phyloP scores from a whole-genome alignment of 108 stramenopile genomes.

The Cyclostephanos invisitatus region DNA sequence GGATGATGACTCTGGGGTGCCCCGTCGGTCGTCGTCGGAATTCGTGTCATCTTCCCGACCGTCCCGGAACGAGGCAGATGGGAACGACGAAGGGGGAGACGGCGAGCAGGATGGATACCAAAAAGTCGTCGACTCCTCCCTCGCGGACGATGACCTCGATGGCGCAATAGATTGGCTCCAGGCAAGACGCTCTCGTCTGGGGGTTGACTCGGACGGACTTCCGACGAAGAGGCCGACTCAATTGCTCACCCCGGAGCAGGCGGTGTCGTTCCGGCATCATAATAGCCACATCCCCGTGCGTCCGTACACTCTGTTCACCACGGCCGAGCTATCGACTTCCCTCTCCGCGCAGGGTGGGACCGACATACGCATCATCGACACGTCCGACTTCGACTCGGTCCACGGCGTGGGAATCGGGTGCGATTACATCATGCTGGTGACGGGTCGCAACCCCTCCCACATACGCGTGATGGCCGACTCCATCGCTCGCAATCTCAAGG shows the following conservation, averaged over 20 bases:
- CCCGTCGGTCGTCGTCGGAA: slow-evolving; percentile 16
- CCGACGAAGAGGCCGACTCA: slow-evolving; percentile 11
- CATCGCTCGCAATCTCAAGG: slow-evolving; percentile 71
- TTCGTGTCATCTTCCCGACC: slow-evolving; percentile 28
- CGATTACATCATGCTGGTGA: slow-evolving; percentile 50
- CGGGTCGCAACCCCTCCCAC: slow-evolving; percentile 50
- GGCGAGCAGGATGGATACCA: not conserved
- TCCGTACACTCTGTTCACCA: slow-evolving; percentile 58
- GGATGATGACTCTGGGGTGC: slow-evolving; percentile 28
- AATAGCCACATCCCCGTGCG: slow-evolving; percentile 57
- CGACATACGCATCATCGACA: slow-evolving; percentile 52
- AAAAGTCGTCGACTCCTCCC: slow-evolving; percentile 1
- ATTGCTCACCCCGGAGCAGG: slow-evolving; percentile 48
- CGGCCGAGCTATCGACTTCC: slow-evolving; percentile 58
- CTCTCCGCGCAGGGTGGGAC: slow-evolving; percentile 60
- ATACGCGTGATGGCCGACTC: slow-evolving; percentile 60
- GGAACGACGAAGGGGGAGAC: not conserved
- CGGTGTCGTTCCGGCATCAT: slow-evolving; percentile 30
- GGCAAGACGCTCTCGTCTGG: slow-evolving; percentile 58
- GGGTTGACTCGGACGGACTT: not conserved
- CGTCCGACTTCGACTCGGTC: slow-evolving; percentile 42
- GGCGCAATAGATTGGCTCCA: slow-evolving; percentile 72
- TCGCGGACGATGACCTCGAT: slow-evolving; percentile 6
- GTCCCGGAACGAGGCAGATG: not conserved
- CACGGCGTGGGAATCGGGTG: slow-evolving; percentile 39